Evolutionary conservation across 805 yeast genomes (phyloP).

Genomic region (Nakazawaea holstii): DNA sequence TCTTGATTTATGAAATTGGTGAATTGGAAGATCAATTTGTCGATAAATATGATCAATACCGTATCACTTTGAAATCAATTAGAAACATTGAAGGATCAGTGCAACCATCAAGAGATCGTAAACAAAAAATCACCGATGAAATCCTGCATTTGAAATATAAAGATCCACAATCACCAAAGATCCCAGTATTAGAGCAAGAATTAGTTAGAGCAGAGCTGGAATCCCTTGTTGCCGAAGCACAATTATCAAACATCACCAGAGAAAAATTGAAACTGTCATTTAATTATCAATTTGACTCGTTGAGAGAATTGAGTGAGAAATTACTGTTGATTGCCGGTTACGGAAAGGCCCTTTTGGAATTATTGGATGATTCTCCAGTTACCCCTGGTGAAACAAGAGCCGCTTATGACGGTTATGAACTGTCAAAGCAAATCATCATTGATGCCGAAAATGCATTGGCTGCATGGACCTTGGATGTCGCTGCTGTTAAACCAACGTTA

Average conservation of each 20-base stretch:
- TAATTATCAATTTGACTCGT: constrained; percentile 79
- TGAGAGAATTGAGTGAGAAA: constrained; percentile 82
- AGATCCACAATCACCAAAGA: constrained; percentile 81
- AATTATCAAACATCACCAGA: constrained; percentile 82
- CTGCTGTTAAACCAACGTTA: constrained; percentile 78
- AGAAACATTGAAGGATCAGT: constrained; percentile 85
- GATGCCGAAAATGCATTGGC: constrained; percentile 82
- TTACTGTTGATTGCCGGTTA: constrained; percentile 83
- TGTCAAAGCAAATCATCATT: constrained; percentile 80
- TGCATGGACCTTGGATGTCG: constrained; percentile 79
- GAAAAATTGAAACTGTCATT: constrained; percentile 81
- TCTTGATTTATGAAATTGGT: constrained; percentile 74
- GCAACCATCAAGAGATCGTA: constrained; percentile 84
- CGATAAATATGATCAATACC: constrained; percentile 80
- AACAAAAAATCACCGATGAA: constrained; percentile 78
- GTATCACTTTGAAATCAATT: constrained; percentile 74
- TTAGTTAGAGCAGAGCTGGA: constrained; percentile 91
- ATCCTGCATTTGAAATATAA: constrained; percentile 80
- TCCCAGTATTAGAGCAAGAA: constrained; percentile 79
- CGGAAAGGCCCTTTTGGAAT: constrained; percentile 81
- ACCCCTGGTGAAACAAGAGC: constrained; percentile 93
- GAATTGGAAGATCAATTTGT: constrained; percentile 85
- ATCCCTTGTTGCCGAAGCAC: constrained; percentile 88
- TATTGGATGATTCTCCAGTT: constrained; percentile 79
- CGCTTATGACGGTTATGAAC: constrained; percentile 84